Evolutionary conservation across 371 early-diverging fungal species (phyloP), one percentile per base, ranked within the genome.

Genomic region (Ordospora pajunii): DNA sequence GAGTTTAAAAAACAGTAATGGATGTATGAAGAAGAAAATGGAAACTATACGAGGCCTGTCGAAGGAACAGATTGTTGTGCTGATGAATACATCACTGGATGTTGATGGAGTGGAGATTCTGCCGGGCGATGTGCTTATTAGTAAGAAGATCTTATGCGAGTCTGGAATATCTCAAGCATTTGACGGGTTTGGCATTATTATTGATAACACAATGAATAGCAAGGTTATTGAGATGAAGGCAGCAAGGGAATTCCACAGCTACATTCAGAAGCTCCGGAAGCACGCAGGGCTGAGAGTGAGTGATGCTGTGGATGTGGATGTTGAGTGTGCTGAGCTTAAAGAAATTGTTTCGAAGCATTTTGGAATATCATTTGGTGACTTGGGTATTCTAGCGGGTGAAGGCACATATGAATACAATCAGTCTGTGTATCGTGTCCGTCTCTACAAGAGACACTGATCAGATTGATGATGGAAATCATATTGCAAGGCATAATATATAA

Each of bases 241-340:
- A 66, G 96, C 96, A 21, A 89, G 99, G 78, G 99, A 99, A 87
- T 86, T 97, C 77, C 89, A 95, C 78, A 96, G 95, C 88, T 90
- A 96, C 79, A 90, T 96, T 19, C 97, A 98, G 87, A 90, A 93
- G 78, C 86, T 95, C 76, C 89, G 99, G 82, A 98, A 97, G 88
- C 92, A 92, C 89, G 87, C 86, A 43, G 80, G 77, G 0, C 67
- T 84, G 5, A 54, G 53, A 11, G 62, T 81, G 1, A 27, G 51
- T 14, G 83, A 84, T 64, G 66, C 51, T 23, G 81, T 80, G 10
- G 17, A 48, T 21, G 70, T 80, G 10, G 53, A 67, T 25, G 22
- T 75, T 23, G 66, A 53, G 11, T 70, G 64, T 48, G 17, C 54
- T 5, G 44, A 75, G 4, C 9, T 78, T 11, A 58, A 68, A 21